A percentile compares a stretch with the other conserved stretches of the same genome.
These are phyloP conservation scores for Kingdonia uniflora DNA, from an alignment of 164 flowering plant genomes.

Conservation along the genomic window DNA sequence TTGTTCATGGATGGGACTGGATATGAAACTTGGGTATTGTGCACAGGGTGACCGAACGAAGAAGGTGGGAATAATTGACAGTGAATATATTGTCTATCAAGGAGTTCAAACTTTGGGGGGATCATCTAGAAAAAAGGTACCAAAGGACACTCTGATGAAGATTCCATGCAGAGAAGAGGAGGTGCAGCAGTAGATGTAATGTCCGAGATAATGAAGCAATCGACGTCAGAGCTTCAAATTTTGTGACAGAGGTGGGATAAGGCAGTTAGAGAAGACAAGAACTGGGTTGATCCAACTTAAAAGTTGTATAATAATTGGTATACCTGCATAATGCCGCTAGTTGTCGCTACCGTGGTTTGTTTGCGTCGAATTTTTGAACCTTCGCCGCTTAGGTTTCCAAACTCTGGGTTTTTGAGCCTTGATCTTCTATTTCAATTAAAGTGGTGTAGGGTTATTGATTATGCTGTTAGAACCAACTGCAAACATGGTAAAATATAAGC, in stretches of 20 bases:
- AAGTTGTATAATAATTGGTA: too few relatives aligned
- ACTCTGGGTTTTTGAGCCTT: too few relatives aligned
- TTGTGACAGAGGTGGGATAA: constrained; percentile 66
- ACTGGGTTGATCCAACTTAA: constrained; percentile 71
- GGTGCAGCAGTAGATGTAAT: constrained; percentile 31
- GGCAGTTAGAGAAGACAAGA: constrained; percentile 58
- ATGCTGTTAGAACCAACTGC: too few relatives aligned
- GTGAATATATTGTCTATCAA: constrained; percentile 57
- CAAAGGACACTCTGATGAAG: constrained; percentile 4
- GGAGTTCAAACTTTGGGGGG: constrained; percentile 62
- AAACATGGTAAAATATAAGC: too few relatives aligned
- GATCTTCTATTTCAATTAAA: too few relatives aligned
- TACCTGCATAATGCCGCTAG: too few relatives aligned
- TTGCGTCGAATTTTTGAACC: too few relatives aligned
- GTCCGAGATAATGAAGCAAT: constrained; percentile 80
- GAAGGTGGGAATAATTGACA: constrained; percentile 68
- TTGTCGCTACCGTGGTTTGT: too few relatives aligned
- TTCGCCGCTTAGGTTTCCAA: too few relatives aligned
- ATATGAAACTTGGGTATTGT: constrained; percentile 75
- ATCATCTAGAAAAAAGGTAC: constrained; percentile 10
- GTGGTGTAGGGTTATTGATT: too few relatives aligned
- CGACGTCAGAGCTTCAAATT: constrained; percentile 58
- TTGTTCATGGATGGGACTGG: constrained; percentile 91
- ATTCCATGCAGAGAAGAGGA: constrained; percentile 23
- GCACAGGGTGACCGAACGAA: constrained; percentile 67